These are phyloP conservation scores for Mycosphaerella sp. DNA, from an alignment of 2,329 filamentous ascomycete species.

Conservation along the genomic window DNA sequence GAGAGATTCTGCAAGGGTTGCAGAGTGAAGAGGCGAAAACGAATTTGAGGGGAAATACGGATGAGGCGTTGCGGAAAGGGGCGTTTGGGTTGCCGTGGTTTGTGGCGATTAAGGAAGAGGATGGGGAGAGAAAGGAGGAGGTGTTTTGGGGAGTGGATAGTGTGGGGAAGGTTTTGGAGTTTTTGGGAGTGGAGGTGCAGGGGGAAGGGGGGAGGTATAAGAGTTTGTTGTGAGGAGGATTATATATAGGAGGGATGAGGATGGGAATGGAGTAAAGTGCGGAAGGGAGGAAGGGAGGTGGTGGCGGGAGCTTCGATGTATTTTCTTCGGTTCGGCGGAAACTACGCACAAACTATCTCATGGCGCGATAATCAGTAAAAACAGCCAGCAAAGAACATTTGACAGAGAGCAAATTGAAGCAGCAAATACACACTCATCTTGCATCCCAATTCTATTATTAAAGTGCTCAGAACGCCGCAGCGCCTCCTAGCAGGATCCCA, in stretches of 20 bases:
- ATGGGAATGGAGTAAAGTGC: neutral
- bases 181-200: slow-evolving; percentile 46
- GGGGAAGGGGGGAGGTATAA: slow-evolving; percentile 34
- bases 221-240: slow-evolving; percentile 37
- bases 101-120: slow-evolving; percentile 47
- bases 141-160: slow-evolving; percentile 58
- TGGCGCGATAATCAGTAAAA: too few species aligned
- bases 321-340: too few species aligned
- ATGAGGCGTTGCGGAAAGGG: slow-evolving; percentile 47
- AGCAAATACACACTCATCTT: neutral
- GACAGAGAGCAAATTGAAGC: too few species aligned
- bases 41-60: slow-evolving; percentile 45
- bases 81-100: slow-evolving; percentile 59
- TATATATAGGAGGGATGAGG: too few species aligned
- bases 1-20: slow-evolving; percentile 34
- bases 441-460: neutral
- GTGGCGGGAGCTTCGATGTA: too few species aligned
- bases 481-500: neutral
- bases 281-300: too few species aligned
- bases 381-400: too few species aligned
- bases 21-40: slow-evolving; percentile 43
- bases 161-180: slow-evolving; percentile 49
- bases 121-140: slow-evolving; percentile 48
- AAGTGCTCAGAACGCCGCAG: neutral
- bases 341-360: too few species aligned